Evolutionary conservation across 169 alveolate genomes (phyloP), one percentile per base, ranked within the genome.

Genomic region (Theileria parva): DNA sequence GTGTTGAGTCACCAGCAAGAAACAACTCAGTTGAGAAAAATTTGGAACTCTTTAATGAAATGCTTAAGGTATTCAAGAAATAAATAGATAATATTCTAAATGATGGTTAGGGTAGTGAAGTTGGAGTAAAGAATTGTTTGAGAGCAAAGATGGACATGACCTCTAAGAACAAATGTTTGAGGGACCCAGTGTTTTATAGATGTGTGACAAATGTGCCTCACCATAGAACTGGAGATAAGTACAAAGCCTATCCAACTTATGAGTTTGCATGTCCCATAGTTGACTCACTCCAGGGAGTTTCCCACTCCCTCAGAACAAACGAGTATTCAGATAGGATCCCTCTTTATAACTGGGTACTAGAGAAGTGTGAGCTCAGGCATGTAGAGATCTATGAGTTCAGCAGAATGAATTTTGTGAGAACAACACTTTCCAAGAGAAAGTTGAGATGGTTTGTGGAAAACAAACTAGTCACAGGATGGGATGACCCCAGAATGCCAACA

Each of bases 181-280:
- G 99, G 81, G 99, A 98, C 76, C 99, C 99, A 19, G 99, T 97
- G 9, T 85, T 97, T 70, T 98, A 96, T 86, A 91, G 99, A 59
- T 95, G 97, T 86, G 86, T 92, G 27, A 92, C 94, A 51, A 96
- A 88, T 57, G 92, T 89, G 25, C 98, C 97, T 7, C 99, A 97
- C 86, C 98, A 94, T 88, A 92, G 97, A 81, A 95, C 95, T 67
- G 98, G 98, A 27, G 91, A 92, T 53, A 94, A 94, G 69, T 98
- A 94, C 92, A 95, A 96, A 88, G 98, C 98, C 8, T 98, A 97
- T 81, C 99, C 99, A 12, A 96, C 99, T 21, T 98, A 98, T 89
- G 99, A 98, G 84, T 98, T 98, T 86, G 99, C 99, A 25, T 98
- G 99, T 77, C 99, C 99, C 17, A 95, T 96, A 64, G 97, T 98